Percentiles rank a stretch among this genome's conserved stretches.
phyloP scores from a whole-genome alignment of 2,329 filamentous ascomycete genomes.

The Penicillium sp. region DNA sequence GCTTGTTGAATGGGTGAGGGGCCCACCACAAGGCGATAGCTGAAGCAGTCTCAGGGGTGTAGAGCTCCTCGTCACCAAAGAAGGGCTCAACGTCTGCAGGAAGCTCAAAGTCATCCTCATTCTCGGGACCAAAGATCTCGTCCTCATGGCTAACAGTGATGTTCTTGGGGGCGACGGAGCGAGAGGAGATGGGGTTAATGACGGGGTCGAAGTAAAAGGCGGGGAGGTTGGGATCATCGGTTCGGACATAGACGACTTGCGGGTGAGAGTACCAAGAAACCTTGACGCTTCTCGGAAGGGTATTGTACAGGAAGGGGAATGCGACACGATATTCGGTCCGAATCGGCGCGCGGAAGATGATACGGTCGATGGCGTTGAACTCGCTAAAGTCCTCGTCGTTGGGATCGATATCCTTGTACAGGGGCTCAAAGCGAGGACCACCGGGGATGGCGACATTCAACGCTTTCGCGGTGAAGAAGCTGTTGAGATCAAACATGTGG shows the following conservation, averaged over 20 bases:
- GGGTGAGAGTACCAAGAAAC: conserved; percentile 93
- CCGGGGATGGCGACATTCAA: conserved; percentile 97
- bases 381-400: conserved; percentile 99
- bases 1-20: conserved; percentile 90
- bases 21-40: conserved; percentile 98
- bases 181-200: conserved; percentile 96
- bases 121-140: conserved; percentile 82
- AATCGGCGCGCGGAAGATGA: conserved; percentile 95
- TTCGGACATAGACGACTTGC: conserved; percentile 86
- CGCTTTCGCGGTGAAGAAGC: conserved; percentile 94
- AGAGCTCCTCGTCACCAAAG: conserved; percentile 84
- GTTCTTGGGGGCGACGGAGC: conserved; percentile 92
- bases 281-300: conserved; percentile 89
- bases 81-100: conserved; percentile 84
- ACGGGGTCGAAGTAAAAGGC: conserved; percentile 98
- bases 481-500: conserved; percentile 94
- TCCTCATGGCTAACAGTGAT: conserved; percentile 92
- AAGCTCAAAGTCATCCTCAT: conserved; percentile 83
- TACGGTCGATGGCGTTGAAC: conserved; percentile 98
- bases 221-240: conserved; percentile 85
- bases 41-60: conserved; percentile 84
- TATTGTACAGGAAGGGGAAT: conserved; percentile 95
- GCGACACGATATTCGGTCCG: conserved; percentile 95
- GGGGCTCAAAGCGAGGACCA: conserved; percentile 91
- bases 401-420: conserved; percentile 98